Base-by-base conservation (phyloP, 116 monocot species). In the Posidonia oceanica region DNA sequence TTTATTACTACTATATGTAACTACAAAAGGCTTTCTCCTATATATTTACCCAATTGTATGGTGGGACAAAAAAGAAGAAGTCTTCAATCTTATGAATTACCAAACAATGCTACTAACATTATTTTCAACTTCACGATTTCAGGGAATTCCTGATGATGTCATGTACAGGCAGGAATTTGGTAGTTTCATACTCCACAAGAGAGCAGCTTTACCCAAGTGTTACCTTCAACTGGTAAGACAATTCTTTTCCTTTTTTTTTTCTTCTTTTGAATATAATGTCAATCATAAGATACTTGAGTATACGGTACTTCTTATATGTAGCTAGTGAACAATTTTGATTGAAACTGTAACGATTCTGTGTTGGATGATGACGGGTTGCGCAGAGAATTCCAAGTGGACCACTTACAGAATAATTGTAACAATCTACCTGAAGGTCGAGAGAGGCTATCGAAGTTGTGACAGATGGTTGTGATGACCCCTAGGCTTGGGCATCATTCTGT, bases 151-250 rank as follows among this genome's bases (percentile, higher is more conserved):
- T 36, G 5, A 7, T 10, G 17, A 38, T 48, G 66, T 22, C 37
- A 20, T 54, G 16, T 39, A 39, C 16, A 52, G 14, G 0, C 22
- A 58, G 64, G 44, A 40, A 63, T 4, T 76, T 44, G 55, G 14
- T 7, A 51, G 36, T 22, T 63, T 64, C 40, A 23, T 70, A 63
- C 54, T 13, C 23, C 65, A 71, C 20, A 71, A 55, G 40, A 52
- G 71, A 70, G 64, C 52, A 61, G 22, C 64, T 4, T 42, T 76
- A 15, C 64, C 70, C 36, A 76, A 70, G 64, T 56, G 51, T 65
- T 66, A 44, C 39, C 57, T 81, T 69, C 15, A 58, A 16, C 54
- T 57, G 64, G 65, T 76, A 40, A 61, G 16, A 0, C 37, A 15
- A 23, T 29, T 29, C 29, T 29, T 29, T 29, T 29, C 23, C 54